Evolutionary conservation across 129 eudicot genomes (phyloP).

Genomic region (Silybum marianum): DNA sequence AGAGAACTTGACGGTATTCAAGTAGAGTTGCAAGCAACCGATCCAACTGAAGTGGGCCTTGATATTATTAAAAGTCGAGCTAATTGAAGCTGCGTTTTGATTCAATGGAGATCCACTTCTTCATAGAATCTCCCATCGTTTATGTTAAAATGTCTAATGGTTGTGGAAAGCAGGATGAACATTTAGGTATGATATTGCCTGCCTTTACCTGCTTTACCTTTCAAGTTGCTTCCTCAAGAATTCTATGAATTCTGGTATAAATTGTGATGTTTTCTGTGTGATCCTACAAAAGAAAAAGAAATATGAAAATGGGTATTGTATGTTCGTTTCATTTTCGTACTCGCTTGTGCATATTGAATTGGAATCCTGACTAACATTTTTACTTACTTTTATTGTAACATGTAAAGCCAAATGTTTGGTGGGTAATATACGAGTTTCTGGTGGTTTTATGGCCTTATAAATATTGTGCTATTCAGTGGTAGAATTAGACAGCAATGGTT

Average conservation of each 20-base stretch:
- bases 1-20: slow-evolving; percentile 72
- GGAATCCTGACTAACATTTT: neutral
- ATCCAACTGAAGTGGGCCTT: slow-evolving; percentile 34
- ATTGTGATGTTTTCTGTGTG: slow-evolving; percentile 15
- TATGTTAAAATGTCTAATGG: slow-evolving; percentile 21
- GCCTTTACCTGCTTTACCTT: neutral
- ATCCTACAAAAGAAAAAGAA: neutral
- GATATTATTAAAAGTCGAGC: slow-evolving; percentile 34
- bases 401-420: neutral
- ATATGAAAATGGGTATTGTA: neutral
- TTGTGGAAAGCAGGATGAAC: slow-evolving; percentile 19
- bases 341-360: neutral
- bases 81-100: slow-evolving; percentile 17
- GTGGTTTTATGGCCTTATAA: neutral
- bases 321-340: neutral
- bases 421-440: neutral
- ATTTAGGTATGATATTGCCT: slow-evolving; percentile 7
- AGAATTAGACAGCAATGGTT: neutral
- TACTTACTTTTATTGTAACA: neutral
- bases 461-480: neutral
- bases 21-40: slow-evolving; percentile 66
- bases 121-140: neutral
- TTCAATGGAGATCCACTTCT: slow-evolving; percentile 12
- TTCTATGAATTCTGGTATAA: slow-evolving; percentile 1
- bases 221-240: slow-evolving; percentile 21